Evolutionary conservation across 2,329 filamentous ascomycete genomes (phyloP), one percentile per base, ranked within the genome.

Genomic region (Trichoderma sp.): DNA sequence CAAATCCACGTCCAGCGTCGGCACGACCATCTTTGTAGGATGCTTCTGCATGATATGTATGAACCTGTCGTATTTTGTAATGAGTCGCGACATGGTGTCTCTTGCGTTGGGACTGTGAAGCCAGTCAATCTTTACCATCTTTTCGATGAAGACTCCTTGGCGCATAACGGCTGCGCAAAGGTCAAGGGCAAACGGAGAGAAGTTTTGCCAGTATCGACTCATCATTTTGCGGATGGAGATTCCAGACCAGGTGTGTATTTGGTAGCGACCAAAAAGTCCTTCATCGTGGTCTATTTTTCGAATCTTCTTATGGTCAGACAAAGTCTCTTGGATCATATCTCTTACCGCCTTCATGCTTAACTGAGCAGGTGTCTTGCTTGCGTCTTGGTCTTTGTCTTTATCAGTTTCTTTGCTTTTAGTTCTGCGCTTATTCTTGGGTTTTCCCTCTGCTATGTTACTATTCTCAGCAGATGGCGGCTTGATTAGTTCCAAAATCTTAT

Each of bases 61-160:
- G 78, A 92, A 94, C 4, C 89, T 85, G 3, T 79, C 59, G 74
- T 92, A 92, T 76, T 92, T 94, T 2, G 75, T 75, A 4, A 92
- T 80, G 0, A 93, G 82, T 0, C 91, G 85, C 0, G 76, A 72
- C 86, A 92, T 92, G 0, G 91, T 94, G 0, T 84, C 80, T 3
- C 79, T 79, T 0, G 89, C 84, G 0, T 88, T 83, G 0, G 92
- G 91, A 31, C 89, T 91, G 77, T 92, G 92, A 1, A 94, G 81
- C 92, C 92, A 95, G 79, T 93, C 91, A 58, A 94, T 87, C 72
- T 86, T 84, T 72, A 87, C 84, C 91, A 95, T 94, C 81, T 95
- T 92, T 70, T 89, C 87, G 3, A 88, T 80, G 73, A 92, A 92
- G 58, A 85, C 81, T 21, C 87, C 86, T 75, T 93, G 91, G 0